Base-by-base conservation (phyloP, 2,329 filamentous ascomycete species). In the Nemania abortiva region DNA sequence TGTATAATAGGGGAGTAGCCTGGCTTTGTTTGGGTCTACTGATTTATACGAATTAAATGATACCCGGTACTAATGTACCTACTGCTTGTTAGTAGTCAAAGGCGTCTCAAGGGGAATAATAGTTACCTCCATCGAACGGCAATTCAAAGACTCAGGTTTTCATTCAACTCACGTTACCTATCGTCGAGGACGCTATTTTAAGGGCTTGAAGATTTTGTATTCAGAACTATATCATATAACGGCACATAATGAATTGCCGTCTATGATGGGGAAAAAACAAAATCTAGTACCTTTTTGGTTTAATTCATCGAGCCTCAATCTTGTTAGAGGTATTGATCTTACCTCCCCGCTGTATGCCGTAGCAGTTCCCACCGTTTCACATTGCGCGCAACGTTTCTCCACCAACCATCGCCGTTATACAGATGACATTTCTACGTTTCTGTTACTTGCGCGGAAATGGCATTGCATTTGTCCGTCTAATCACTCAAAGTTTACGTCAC, bases 381-480 rank as follows among this genome's bases (percentile, higher is more conserved):
- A 13, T 15, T 45, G 42, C 50, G n/a, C 53, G n/a, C 11, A 27
- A 24, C 55, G 54, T 70, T 71, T 69, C 27, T 71, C 69, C 69
- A 71, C 69, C 69, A 71, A 71, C 63, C 59, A 70, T 50, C 47
- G 49, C 64, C 18, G 45, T 29, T 29, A 34, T 54, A 56, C n/a
- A 5, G 15, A 13, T 27, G 27, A 53, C 31, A 20, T 15, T 45
- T 56, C 29, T 47, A 42, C 24, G 22, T 49, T 60, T n/a, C 53
- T 24, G n/a, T 31, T 20, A n/a, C 27, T 47, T 15, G 13, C 55
- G 62, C 68, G 66, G 62, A 69, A 53, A 64, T 58, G 59, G 55
- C 55, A 34, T 66, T 69, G 52, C 34, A 69, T 69, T 71, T 69
- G 62, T 69, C 66, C 66, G 59, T 61, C 55, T 63, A 54, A 60